Conservation (phyloP, 1,284 basidiomycete genomes). For the Ceratobasidium sp. region DNA sequence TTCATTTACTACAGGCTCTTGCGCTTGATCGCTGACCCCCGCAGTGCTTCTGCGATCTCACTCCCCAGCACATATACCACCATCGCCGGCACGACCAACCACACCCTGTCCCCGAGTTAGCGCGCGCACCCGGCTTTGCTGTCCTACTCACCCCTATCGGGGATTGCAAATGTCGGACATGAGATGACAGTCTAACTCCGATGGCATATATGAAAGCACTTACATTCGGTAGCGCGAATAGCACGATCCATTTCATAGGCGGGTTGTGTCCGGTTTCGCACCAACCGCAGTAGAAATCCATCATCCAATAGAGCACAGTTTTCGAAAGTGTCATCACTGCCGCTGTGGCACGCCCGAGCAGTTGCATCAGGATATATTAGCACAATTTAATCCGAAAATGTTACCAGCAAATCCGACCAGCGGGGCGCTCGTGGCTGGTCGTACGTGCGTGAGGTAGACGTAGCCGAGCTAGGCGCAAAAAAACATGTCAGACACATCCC, state of each 20-base stretch:
- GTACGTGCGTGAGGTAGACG: slow-evolving; percentile 76
- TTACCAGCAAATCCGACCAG: slow-evolving; percentile 70
- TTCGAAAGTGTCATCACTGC: slow-evolving; percentile 84
- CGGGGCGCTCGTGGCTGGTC: slow-evolving; percentile 69
- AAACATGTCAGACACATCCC: neutral
- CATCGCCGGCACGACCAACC: slow-evolving; percentile 74
- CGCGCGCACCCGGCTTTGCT: slow-evolving; percentile 11
- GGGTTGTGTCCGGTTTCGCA: slow-evolving; percentile 83
- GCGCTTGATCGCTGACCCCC: slow-evolving; percentile 52
- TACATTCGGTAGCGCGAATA: slow-evolving; percentile 85
- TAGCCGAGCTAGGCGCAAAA: slow-evolving; percentile 62
- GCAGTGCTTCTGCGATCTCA: slow-evolving; percentile 65
- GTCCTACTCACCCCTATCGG: slow-evolving; percentile 41
- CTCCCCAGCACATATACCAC: slow-evolving; percentile 67
- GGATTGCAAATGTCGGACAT: slow-evolving; percentile 29
- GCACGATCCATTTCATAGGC: slow-evolving; percentile 62
- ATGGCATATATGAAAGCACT: slow-evolving; percentile 56
- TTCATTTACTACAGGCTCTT: slow-evolving; percentile 4
- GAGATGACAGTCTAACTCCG: slow-evolving; percentile 11
- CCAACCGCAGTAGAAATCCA: slow-evolving; percentile 77
- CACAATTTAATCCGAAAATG: neutral
- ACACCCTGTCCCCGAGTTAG: slow-evolving; percentile 62
- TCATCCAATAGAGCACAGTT: slow-evolving; percentile 82
- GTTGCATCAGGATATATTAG: slow-evolving; percentile 32
- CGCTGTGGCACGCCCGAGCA: slow-evolving; percentile 55